Conservation (phyloP, 352 stramenopile species). For the Phytopythium mirpurense region DNA sequence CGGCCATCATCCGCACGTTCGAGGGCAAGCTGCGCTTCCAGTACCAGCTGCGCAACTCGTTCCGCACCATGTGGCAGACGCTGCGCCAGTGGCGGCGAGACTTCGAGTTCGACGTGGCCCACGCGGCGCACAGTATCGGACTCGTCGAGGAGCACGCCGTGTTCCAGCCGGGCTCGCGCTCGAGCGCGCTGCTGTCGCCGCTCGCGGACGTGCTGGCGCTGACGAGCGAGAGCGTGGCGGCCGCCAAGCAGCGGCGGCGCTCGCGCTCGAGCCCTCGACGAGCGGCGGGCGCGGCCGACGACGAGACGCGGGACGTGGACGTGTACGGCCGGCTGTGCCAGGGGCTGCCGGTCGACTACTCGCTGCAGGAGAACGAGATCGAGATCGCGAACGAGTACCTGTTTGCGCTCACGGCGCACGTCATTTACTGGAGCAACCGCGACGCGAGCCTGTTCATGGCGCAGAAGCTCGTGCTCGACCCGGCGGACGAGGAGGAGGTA, state of each 20-base stretch:
- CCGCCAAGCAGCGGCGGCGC: neutral
- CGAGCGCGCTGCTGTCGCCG: slow-evolving; percentile 19
- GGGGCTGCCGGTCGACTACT: slow-evolving; percentile 79
- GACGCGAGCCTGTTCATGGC: slow-evolving; percentile 91
- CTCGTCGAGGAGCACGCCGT: slow-evolving; percentile 41
- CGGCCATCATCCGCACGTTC: slow-evolving; percentile 80
- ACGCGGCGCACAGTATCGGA: slow-evolving; percentile 59
- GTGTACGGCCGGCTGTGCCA: slow-evolving; percentile 66
- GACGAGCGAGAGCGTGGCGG: slow-evolving; percentile 4
- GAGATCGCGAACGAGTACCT: slow-evolving; percentile 94
- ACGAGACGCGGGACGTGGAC: slow-evolving; percentile 30
- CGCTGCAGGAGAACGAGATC: slow-evolving; percentile 92
- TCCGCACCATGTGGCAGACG: slow-evolving; percentile 73
- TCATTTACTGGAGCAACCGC: slow-evolving; percentile 91
- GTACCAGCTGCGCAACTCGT: slow-evolving; percentile 82
- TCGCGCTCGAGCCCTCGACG: slow-evolving; percentile 1
- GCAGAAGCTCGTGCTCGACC: slow-evolving; percentile 81
- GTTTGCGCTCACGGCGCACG: slow-evolving; percentile 88
- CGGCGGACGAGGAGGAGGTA: slow-evolving; percentile 28
- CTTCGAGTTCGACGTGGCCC: slow-evolving; percentile 72
- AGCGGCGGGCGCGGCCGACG: slow-evolving; percentile 14
- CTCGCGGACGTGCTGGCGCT: slow-evolving; percentile 24
- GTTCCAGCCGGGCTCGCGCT: slow-evolving; percentile 1
- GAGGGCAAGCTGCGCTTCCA: slow-evolving; percentile 80
- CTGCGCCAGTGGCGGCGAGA: slow-evolving; percentile 68